phyloP scores from a whole-genome alignment of 805 yeast genomes.

The Kluyveromyces lactis region DNA sequence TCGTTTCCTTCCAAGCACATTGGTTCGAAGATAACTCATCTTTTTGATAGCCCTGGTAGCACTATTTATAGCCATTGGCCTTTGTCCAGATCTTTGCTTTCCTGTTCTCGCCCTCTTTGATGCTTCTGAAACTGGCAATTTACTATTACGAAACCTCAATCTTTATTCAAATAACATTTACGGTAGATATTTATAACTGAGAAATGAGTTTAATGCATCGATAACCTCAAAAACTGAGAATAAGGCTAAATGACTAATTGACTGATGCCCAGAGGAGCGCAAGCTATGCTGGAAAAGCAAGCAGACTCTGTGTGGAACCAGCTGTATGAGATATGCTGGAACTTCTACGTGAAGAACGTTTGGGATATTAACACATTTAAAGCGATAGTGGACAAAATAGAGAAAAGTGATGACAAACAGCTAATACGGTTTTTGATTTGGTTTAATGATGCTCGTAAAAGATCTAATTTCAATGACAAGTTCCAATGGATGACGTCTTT shows the following conservation, averaged over 20 bases:
- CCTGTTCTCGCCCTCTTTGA: no score
- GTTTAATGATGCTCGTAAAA: constrained; percentile 10
- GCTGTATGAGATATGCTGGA: constrained; percentile 3
- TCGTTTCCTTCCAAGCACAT: constrained; percentile 19
- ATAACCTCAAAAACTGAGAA: no score
- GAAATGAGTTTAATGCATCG: no score
- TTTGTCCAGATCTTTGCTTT: not conserved
- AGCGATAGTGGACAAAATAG: constrained; percentile 2
- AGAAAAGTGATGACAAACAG: constrained; percentile 9
- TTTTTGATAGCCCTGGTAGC: constrained; percentile 2
- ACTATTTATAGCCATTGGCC: not conserved
- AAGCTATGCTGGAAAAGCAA: no score
- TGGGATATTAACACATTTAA: constrained; percentile 1
- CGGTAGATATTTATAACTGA: no score
- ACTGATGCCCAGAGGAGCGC: no score
- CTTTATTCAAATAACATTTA: no score
- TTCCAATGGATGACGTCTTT: constrained; percentile 22
- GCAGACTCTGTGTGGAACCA: constrained; percentile 1
- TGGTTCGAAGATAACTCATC: constrained; percentile 11
- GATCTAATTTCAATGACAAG: constrained; percentile 8
- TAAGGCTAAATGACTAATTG: no score
- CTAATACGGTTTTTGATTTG: constrained; percentile 10
- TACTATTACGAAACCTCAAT: no score
- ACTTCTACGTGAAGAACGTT: not conserved
- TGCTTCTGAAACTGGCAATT: no score